These are phyloP conservation scores for Penicilliopsis zonata DNA, from an alignment of 495 filamentous ascomycete genomes.

Conservation along the genomic window DNA sequence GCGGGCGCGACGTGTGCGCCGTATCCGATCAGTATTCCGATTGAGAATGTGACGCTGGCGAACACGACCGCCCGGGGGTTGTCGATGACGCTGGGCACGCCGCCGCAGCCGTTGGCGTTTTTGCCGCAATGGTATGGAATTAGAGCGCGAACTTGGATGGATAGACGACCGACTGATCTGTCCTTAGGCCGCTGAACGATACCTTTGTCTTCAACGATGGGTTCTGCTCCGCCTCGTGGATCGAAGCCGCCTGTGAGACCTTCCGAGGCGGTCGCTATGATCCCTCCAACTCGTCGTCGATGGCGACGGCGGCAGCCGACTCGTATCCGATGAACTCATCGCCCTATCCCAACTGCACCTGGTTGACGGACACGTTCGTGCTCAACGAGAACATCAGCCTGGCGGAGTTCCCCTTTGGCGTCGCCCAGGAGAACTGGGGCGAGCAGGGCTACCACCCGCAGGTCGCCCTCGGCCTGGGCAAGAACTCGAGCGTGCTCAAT, in stretches of 20 bases:
- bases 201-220: not conserved
- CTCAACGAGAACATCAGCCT: constrained; percentile 6
- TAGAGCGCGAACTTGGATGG: no score
- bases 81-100: not conserved
- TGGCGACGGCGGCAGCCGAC: not conserved
- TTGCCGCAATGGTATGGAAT: not conserved
- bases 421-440: constrained; percentile 2
- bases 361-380: not conserved
- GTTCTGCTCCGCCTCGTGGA: not conserved
- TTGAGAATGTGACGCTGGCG: not conserved
- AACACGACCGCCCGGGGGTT: not conserved
- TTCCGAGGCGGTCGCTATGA: not conserved
- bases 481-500: constrained; percentile 30
- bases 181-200: not conserved
- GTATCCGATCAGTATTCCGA: not conserved
- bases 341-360: not conserved
- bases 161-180: no score
- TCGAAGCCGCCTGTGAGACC: not conserved
- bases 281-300: not conserved
- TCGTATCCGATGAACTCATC: not conserved
- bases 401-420: constrained; percentile 9
- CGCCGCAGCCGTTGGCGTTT: not conserved
- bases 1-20: no score
- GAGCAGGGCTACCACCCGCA: constrained; percentile 4
- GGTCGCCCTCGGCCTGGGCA: constrained; percentile 17